Evolutionary conservation across 352 stramenopile genomes (phyloP).

Genomic region (Globisporangium polare): DNA sequence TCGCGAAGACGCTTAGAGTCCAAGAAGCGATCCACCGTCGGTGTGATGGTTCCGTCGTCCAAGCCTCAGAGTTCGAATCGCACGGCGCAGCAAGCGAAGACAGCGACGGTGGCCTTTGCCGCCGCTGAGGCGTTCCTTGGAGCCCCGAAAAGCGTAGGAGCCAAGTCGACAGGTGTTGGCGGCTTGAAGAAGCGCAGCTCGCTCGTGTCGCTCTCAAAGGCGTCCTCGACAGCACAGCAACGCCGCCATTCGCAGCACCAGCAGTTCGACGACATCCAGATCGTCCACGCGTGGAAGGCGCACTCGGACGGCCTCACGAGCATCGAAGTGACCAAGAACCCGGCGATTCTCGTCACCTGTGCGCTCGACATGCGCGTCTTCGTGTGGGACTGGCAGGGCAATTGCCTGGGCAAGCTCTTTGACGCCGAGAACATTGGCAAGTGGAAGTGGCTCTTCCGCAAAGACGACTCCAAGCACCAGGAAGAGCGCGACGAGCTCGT

Average conservation of each 20-base stretch:
- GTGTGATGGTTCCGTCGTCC: not conserved
- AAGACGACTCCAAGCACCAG: conserved; percentile 47
- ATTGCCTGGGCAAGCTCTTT: conserved; percentile 60
- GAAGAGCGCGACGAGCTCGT: conserved; percentile 40
- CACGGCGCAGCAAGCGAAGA: conserved; percentile 22
- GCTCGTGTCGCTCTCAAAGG: conserved; percentile 2
- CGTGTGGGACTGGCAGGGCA: conserved; percentile 63
- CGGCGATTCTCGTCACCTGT: conserved; percentile 61
- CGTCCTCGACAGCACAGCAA: not conserved
- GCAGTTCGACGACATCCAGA: conserved; percentile 1
- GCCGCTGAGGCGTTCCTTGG: conserved; percentile 42
- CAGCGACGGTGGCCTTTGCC: conserved; percentile 32
- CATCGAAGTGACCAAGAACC: conserved; percentile 50
- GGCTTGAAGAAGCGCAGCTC: conserved; percentile 7
- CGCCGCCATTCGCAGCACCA: not conserved
- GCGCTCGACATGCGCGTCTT: conserved; percentile 62
- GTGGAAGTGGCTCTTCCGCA: conserved; percentile 49
- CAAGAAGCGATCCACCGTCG: conserved; percentile 20
- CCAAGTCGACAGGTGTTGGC: conserved; percentile 5
- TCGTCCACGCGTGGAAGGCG: conserved; percentile 36
- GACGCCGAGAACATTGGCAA: conserved; percentile 47
- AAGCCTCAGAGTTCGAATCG: conserved; percentile 1
- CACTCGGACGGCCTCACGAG: conserved; percentile 50
- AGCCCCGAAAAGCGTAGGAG: conserved; percentile 9
- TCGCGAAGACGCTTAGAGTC: conserved; percentile 27